Evolutionary conservation across 768 basidiomycete species (phyloP), one percentile per base, ranked within the genome.

Genomic region (Boletus reticulatus): DNA sequence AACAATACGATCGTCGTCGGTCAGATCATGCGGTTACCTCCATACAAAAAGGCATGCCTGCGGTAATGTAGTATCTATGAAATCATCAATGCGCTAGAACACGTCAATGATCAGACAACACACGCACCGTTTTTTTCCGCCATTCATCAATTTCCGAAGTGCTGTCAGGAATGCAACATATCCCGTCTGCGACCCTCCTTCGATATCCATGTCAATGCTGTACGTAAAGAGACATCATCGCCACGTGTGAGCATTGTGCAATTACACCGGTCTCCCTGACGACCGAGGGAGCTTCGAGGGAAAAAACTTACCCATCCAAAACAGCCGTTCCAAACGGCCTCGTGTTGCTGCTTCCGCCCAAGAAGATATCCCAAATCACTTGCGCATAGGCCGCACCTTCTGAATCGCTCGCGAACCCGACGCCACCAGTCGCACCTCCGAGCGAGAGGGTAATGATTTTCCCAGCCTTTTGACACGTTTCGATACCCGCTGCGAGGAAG

Each of bases 251-350:
- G 50, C 39, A 31, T 32, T 20, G 16, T 37, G 6, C 17, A 51
- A 29, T 39, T 8, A 16, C 12, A 19, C 0, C 8, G 2, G 52
- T 62, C 32, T 12, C 48, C 53, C 45, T 38, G 62, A 52, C 53
- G 22, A 63, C 57, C 14, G 1, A 42, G n/a, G 5, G 19, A 14
- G 13, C 8, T 27, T 24, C 29, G 32, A 9, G 4, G 16, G 20
- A 12, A 27, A 14, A 43, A 7, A 48, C 67, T 16, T 42, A 88
- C 87, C 89, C 89, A 61, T 90, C 88, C 24, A 91, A 75, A 48
- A 89, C 78, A 4, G 87, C 89, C 56, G 60, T 69, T 24, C 89
- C 89, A 61, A 91, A 91, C 0, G 88, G 89, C 55, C 88, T 78
- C 16, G 81, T 87, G 27, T 67, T 66, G 55, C 80, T 82, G 1